These are phyloP conservation scores for Saturnispora sanitii DNA, from an alignment of 805 yeast species.

Conservation along the genomic window DNA sequence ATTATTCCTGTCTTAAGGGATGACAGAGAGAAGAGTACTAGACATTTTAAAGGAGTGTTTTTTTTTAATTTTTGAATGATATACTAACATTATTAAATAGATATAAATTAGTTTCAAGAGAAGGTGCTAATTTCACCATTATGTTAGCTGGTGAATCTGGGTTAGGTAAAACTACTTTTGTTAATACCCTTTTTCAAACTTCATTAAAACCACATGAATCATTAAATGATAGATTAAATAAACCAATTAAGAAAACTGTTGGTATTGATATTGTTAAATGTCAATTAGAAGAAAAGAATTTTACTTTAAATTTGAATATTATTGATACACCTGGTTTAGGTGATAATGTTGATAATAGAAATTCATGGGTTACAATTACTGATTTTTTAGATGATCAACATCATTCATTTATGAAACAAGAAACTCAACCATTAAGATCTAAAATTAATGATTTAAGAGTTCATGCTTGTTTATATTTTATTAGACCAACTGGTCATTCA, in stretches of 20 bases:
- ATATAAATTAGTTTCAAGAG: conserved; percentile 64
- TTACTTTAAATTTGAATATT: conserved; percentile 64
- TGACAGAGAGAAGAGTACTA: too few relatives aligned
- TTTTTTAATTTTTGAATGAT: not conserved
- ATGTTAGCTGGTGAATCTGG: conserved; percentile 92
- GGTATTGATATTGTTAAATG: conserved; percentile 74
- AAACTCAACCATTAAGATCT: conserved; percentile 75
- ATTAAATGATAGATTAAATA: conserved; percentile 45
- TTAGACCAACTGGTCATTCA: conserved; percentile 85
- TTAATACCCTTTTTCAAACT: conserved; percentile 77
- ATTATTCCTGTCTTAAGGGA: too few relatives aligned
- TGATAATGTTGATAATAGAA: conserved; percentile 75
- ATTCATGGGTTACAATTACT: conserved; percentile 77
- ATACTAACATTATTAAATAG: conserved; percentile 23
- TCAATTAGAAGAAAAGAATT: conserved; percentile 75
- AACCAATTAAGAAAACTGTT: conserved; percentile 58
- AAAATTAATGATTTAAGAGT: conserved; percentile 72
- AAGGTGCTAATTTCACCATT: conserved; percentile 67
- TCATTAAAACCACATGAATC: conserved; percentile 51
- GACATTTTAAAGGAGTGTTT: not conserved
- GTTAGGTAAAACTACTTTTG: conserved; percentile 83
- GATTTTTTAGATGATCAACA: conserved; percentile 91
- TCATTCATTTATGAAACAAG: conserved; percentile 80
- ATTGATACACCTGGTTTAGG: conserved; percentile 95
- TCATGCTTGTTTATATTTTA: conserved; percentile 82